Evolutionary conservation across 352 stramenopile species (phyloP).

Genomic region (Elongisporangium prolatum): DNA sequence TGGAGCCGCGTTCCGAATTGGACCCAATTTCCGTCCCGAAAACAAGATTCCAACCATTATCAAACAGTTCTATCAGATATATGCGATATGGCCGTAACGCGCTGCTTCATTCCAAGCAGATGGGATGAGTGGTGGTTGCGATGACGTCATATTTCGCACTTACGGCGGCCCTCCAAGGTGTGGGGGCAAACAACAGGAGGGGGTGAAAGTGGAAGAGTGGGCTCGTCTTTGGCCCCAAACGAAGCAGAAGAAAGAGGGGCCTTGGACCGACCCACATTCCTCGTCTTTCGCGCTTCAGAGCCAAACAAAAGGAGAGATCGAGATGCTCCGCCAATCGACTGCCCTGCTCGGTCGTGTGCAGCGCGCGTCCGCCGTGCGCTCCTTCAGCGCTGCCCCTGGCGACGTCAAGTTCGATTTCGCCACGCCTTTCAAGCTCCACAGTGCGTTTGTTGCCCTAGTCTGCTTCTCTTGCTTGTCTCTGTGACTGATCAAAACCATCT

Average conservation of each 20-base stretch:
- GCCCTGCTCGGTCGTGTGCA: constrained; percentile 30
- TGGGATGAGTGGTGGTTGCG: not conserved
- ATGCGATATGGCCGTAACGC: not conserved
- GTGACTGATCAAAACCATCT: not conserved
- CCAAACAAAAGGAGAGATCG: constrained; percentile 16
- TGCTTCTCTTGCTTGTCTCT: not conserved
- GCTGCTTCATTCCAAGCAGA: not conserved
- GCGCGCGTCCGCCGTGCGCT: constrained; percentile 22
- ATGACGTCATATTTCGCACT: constrained; percentile 2
- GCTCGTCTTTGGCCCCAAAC: constrained; percentile 6
- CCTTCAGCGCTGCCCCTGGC: constrained; percentile 56
- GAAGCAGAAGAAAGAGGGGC: constrained; percentile 37
- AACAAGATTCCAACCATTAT: constrained; percentile 5
- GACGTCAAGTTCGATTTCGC: constrained; percentile 72
- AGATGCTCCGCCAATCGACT: constrained; percentile 64
- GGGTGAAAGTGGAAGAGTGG: not conserved
- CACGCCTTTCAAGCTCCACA: constrained; percentile 77
- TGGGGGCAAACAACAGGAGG: not conserved
- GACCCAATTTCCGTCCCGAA: constrained; percentile 16
- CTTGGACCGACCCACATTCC: constrained; percentile 13
- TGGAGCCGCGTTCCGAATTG: not conserved
- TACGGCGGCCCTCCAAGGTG: not conserved
- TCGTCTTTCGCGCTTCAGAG: not conserved
- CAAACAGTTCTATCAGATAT: not conserved
- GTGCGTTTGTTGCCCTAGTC: constrained; percentile 27